These are phyloP conservation scores for Tricholoma terreum DNA, from an alignment of 768 basidiomycete genomes.

Conservation along the genomic window DNA sequence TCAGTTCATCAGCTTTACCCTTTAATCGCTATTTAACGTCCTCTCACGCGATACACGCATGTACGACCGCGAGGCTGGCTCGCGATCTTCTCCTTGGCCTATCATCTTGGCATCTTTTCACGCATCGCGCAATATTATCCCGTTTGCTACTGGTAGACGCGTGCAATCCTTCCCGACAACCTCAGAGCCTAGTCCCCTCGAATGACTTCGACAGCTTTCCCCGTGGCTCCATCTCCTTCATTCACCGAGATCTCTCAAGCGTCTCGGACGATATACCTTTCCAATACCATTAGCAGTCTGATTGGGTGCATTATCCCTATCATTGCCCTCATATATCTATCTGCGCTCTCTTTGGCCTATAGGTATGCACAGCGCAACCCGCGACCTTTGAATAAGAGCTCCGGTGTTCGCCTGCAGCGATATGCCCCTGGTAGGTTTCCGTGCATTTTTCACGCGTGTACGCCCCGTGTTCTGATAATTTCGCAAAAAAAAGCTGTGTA, in stretches of 20 bases:
- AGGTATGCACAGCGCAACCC: slow-evolving; percentile 44
- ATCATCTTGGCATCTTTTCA: neutral
- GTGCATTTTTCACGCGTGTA: neutral
- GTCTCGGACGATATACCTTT: slow-evolving; percentile 9
- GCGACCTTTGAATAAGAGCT: slow-evolving; percentile 47
- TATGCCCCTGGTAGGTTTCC: slow-evolving; percentile 49
- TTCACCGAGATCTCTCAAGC: neutral
- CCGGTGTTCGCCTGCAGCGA: slow-evolving; percentile 42
- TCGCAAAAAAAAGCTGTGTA: slow-evolving; percentile 46
- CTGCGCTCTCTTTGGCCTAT: slow-evolving; percentile 47
- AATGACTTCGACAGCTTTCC: neutral
- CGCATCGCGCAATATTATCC: neutral
- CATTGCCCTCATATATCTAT: slow-evolving; percentile 43
- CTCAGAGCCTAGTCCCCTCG: neutral
- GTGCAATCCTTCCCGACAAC: neutral
- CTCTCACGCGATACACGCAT: neutral
- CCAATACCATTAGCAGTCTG: slow-evolving; percentile 20
- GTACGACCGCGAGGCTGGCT: neutral
- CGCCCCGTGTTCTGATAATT: slow-evolving; percentile 4
- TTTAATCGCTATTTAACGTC: neutral
- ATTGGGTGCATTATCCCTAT: slow-evolving; percentile 21
- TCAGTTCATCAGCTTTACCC: neutral
- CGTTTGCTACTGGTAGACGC: neutral
- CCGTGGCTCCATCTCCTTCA: neutral
- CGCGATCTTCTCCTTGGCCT: neutral